Conservation (phyloP, 129 eudicot species). For the Lactuca saligna region DNA sequence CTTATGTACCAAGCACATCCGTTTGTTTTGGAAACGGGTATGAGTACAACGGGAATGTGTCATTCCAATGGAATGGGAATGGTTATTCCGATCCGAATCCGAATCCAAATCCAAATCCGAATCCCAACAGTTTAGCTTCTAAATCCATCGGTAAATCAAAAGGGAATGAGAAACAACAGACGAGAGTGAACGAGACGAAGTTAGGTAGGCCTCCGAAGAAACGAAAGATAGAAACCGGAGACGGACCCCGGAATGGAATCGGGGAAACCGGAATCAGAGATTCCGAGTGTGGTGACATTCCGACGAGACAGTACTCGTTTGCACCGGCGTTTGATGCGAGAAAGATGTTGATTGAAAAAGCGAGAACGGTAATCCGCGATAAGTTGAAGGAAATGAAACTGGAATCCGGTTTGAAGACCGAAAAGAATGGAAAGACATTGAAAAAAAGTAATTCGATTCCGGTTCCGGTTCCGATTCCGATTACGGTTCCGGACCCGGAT, state of each 20-base stretch:
- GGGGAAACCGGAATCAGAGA: not conserved
- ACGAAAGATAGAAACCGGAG: conserved; percentile 59
- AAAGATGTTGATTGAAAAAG: conserved; percentile 70
- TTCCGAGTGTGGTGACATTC: conserved; percentile 3
- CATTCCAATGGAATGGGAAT: conserved; percentile 72
- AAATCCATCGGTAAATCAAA: conserved; percentile 37
- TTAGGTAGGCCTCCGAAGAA: conserved; percentile 79
- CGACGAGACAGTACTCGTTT: conserved; percentile 39
- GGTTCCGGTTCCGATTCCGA: conserved; percentile 87
- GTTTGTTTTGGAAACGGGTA: conserved; percentile 63
- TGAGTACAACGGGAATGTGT: conserved; percentile 53
- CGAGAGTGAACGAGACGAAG: conserved; percentile 36
- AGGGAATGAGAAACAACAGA: conserved; percentile 42
- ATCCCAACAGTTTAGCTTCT: conserved; percentile 41
- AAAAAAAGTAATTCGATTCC: conserved; percentile 53
- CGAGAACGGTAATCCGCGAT: conserved; percentile 61
- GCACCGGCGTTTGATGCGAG: conserved; percentile 71
- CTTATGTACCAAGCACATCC: conserved; percentile 51
- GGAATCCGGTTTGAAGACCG: conserved; percentile 45
- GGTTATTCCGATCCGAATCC: conserved; percentile 21
- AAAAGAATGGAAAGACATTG: conserved; percentile 49
- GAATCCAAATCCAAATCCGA: conserved; percentile 24
- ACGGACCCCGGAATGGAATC: conserved; percentile 8
- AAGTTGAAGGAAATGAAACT: conserved; percentile 70
- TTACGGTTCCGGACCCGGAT: conserved; percentile 93